Percentiles rank a stretch among this genome's conserved stretches.
phyloP scores from a whole-genome alignment of 2,329 filamentous ascomycete species.

The Sclerotinia spermophila region DNA sequence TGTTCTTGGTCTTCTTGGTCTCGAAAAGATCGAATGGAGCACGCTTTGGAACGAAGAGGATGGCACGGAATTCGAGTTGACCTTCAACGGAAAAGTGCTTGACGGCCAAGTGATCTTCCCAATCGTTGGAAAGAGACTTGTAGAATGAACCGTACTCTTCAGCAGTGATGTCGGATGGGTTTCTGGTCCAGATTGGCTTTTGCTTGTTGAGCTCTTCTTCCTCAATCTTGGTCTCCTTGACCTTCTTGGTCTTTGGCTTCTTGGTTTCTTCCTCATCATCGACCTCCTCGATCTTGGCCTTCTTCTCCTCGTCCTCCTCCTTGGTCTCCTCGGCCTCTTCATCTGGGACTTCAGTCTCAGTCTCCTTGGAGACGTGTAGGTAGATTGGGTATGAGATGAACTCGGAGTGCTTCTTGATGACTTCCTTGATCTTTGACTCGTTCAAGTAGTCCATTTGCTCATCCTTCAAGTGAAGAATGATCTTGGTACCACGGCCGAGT shows the following conservation, averaged over 20 bases:
- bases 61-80: slow-evolving; percentile 99
- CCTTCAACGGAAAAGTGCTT: slow-evolving; percentile 99
- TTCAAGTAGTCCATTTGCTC: slow-evolving; percentile 98
- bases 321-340: slow-evolving; percentile 20
- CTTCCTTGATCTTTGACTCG: slow-evolving; percentile 99
- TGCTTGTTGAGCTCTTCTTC: slow-evolving; percentile 99
- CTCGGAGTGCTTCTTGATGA: slow-evolving; percentile 99
- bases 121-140: slow-evolving; percentile 99
- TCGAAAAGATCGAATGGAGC: slow-evolving; percentile 99
- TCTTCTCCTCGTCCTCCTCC: slow-evolving; percentile 44
- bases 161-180: slow-evolving; percentile 88
- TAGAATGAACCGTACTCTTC: slow-evolving; percentile 99
- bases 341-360: slow-evolving; percentile 83
- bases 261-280: slow-evolving; percentile 23
- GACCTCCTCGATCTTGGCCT: slow-evolving; percentile 24
- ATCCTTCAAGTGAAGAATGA: slow-evolving; percentile 98
- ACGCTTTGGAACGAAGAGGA: slow-evolving; percentile 99
- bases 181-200: slow-evolving; percentile 99
- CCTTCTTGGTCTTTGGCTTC: slow-evolving; percentile 79
- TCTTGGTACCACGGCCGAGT: slow-evolving; percentile 93
- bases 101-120: slow-evolving; percentile 98
- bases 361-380: slow-evolving; percentile 99
- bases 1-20: slow-evolving; percentile 99
- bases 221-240: slow-evolving; percentile 98
- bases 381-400: slow-evolving; percentile 99